phyloP scores from a whole-genome alignment of 2,329 filamentous ascomycete genomes.

The Sporothrix luriei region DNA sequence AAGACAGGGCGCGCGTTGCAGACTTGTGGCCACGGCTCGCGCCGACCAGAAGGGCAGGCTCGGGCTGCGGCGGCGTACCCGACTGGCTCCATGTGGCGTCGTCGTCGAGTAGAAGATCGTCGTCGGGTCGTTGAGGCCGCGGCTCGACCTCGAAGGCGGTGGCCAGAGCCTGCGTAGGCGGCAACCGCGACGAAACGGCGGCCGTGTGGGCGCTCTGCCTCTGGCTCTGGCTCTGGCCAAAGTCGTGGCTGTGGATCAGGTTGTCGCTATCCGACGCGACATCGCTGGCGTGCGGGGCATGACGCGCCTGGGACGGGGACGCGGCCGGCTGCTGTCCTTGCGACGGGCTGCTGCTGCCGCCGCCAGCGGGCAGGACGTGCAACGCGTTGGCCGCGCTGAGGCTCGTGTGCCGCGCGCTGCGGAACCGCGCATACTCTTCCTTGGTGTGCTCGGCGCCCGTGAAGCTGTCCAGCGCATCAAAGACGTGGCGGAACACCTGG shows the following conservation, averaged over 20 bases:
- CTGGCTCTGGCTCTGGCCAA: neutral
- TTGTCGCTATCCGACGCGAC: slow-evolving; percentile 1
- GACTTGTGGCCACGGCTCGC: neutral
- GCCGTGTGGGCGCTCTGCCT: neutral
- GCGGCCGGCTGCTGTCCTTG: neutral
- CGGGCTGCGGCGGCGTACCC: slow-evolving; percentile 22
- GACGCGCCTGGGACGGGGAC: neutral
- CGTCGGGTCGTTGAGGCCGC: slow-evolving; percentile 15
- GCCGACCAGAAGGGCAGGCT: neutral
- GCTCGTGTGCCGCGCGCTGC: slow-evolving; percentile 54
- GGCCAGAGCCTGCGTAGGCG: neutral
- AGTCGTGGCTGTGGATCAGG: neutral
- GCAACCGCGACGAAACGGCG: neutral
- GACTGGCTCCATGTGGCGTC: slow-evolving; percentile 30
- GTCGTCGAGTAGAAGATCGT: slow-evolving; percentile 28
- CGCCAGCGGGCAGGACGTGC: neutral
- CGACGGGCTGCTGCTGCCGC: neutral
- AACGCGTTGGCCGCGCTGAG: slow-evolving; percentile 41
- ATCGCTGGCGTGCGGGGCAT: neutral
- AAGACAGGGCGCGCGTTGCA: neutral
- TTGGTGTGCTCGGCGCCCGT: slow-evolving; percentile 59
- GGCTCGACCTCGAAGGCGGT: slow-evolving; percentile 1
- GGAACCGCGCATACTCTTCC: slow-evolving; percentile 64
- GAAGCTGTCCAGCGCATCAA: slow-evolving; percentile 80
- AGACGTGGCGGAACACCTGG: slow-evolving; percentile 87